Evolutionary conservation across 2,329 filamentous ascomycete genomes (phyloP).

Genomic region (Zasmidium angulare): DNA sequence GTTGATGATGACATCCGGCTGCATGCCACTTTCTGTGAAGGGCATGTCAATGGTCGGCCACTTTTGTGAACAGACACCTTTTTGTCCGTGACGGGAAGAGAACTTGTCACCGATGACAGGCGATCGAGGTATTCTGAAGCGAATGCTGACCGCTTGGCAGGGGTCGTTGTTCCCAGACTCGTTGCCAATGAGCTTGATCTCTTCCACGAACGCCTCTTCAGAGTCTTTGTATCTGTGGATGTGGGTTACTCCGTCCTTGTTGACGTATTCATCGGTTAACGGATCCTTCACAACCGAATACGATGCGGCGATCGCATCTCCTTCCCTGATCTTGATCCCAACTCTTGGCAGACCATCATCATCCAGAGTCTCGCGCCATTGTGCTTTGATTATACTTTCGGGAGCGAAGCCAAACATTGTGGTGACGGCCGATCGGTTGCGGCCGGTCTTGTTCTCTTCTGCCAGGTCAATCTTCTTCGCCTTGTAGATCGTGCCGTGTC

Average conservation of each 20-base stretch:
- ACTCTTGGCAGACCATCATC: conserved; percentile 83
- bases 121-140: conserved; percentile 84
- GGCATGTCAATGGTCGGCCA: conserved; percentile 95
- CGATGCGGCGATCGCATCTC: conserved; percentile 84
- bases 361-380: conserved; percentile 72
- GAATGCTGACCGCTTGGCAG: conserved; percentile 85
- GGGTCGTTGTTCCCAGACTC: conserved; percentile 79
- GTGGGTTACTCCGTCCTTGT: conserved; percentile 80
- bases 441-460: conserved; percentile 64
- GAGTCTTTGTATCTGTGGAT: conserved; percentile 93
- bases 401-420: conserved; percentile 93
- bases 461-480: conserved; percentile 87
- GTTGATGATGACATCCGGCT: conserved; percentile 98
- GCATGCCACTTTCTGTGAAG: conserved; percentile 93
- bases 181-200: conserved; percentile 84
- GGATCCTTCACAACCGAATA: conserved; percentile 80
- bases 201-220: conserved; percentile 85
- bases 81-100: conserved; percentile 96
- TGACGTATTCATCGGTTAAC: conserved; percentile 71
- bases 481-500: conserved; percentile 95
- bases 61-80: conserved; percentile 94
- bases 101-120: conserved; percentile 98
- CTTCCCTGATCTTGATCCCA: conserved; percentile 73
- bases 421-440: conserved; percentile 56
- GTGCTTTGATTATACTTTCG: conserved; percentile 67